These are phyloP conservation scores for Magnolia sinica DNA, from an alignment of 164 flowering plant species.

Conservation along the genomic window DNA sequence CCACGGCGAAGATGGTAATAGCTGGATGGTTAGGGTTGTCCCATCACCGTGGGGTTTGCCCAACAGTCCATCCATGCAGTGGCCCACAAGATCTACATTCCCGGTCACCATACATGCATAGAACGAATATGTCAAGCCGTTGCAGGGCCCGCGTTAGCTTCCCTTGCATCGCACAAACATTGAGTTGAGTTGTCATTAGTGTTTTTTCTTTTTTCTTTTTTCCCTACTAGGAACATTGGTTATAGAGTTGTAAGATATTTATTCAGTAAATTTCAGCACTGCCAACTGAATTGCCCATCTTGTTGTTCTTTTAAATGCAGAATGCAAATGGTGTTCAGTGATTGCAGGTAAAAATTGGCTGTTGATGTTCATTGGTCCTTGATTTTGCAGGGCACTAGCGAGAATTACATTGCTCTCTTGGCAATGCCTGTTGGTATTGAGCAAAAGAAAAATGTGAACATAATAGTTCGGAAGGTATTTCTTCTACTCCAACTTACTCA, in stretches of 20 bases:
- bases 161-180: not conserved
- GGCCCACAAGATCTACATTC: not conserved
- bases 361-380: not conserved
- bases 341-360: not conserved
- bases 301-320: not conserved
- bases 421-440: constrained; percentile 33
- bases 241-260: too few species aligned
- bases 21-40: not conserved
- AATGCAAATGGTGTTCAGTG: not conserved
- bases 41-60: not conserved
- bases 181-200: not conserved
- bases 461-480: constrained; percentile 28
- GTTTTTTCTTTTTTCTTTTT: too few species aligned
- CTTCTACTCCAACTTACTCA: not conserved
- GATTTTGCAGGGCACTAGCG: constrained; percentile 11
- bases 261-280: not conserved
- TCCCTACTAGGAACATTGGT: not conserved
- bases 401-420: constrained; percentile 20
- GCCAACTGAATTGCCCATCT: not conserved
- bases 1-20: not conserved
- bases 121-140: not conserved
- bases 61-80: not conserved
- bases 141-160: too few species aligned
- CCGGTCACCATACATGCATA: not conserved
- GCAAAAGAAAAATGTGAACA: constrained; percentile 31